Conservation (phyloP, 2,329 filamentous ascomycete genomes). For the Lachnellula occidentalis region DNA sequence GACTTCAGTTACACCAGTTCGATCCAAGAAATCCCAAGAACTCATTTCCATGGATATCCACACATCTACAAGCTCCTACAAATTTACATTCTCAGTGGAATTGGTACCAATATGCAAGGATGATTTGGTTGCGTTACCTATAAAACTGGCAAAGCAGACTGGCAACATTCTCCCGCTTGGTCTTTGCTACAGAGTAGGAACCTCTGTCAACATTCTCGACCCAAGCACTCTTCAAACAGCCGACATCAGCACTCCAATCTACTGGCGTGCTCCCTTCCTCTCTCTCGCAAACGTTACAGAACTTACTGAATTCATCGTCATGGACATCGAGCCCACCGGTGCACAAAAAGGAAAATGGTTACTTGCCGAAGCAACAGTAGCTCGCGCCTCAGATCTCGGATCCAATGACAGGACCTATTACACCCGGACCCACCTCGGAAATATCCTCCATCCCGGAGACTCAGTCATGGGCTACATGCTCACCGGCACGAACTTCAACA, state of each 20-base stretch:
- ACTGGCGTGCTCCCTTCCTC: constrained; percentile 86
- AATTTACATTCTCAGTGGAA: constrained; percentile 87
- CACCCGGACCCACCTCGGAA: constrained; percentile 82
- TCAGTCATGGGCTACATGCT: constrained; percentile 93
- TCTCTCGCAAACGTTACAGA: constrained; percentile 79
- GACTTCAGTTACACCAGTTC: constrained; percentile 71
- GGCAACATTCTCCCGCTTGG: constrained; percentile 86
- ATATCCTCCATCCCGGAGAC: constrained; percentile 80
- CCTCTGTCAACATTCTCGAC: constrained; percentile 83
- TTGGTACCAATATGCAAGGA: constrained; percentile 96
- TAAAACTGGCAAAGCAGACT: constrained; percentile 78
- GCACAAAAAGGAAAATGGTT: constrained; percentile 73
- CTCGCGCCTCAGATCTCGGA: constrained; percentile 80
- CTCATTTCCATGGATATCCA: constrained; percentile 91
- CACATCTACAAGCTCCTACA: constrained; percentile 86
- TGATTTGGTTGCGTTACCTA: constrained; percentile 87
- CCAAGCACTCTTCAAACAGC: constrained; percentile 86
- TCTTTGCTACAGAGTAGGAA: constrained; percentile 84
- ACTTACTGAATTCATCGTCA: constrained; percentile 85
- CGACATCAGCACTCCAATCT: constrained; percentile 75
- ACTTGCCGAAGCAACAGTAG: constrained; percentile 83
- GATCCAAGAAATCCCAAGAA: constrained; percentile 80
- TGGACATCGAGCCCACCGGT: constrained; percentile 83
- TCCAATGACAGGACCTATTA: constrained; percentile 84
- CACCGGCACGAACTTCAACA: constrained; percentile 88